Evolutionary conservation across 345 rosid genomes (phyloP), one percentile per base, ranked within the genome.

Genomic region (Pugionium dolabratum): DNA sequence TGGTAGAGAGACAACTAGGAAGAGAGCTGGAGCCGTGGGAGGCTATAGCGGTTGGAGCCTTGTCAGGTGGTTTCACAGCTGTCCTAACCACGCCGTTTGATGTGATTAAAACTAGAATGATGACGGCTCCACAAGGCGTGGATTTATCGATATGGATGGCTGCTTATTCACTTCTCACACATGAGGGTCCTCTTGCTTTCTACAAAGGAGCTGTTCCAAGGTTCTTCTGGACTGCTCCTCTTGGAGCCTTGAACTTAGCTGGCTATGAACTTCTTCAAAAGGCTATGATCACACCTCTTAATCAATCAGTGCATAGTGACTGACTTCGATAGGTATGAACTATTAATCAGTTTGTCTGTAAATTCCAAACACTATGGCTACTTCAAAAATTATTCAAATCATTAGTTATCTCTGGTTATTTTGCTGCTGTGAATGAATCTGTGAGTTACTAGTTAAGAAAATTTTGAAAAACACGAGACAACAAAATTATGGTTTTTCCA

Each of bases 161-260:
- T n/a, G 90, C 87, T 5, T 69, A 79, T 69, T 85, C 96, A 5
- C 85, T 93, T 70, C 59, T 86, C 29, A 86, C 79, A 6, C 84
- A 79, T 1, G 96, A 93, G 64, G 98, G 97, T 4, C 83, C 87
- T 30, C 86, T 93, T 9, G 98, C 90, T 46, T 76, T 90, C 27
- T 93, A 89, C 46, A 93, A 93, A 72, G 98, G 98, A 64, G 96
- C 91, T 29, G 78, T 90, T 57, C 98, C 98, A 1, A 76, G 97
- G 27, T 93, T 93, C 73, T 87, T 93, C 74, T 93, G 97, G 98
- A 86, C 91, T 62, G 97, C 98, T 54, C 98, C 98, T 4, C 75
- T 93, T 10, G 97, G 98, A 2, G 98, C 98, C 67, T 84, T 93
- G 85, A 93, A 93, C 78, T 93, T 93, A 51, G 98, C 97, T 1